Evolutionary conservation across 331 rosid species (phyloP), one percentile per base, ranked within the genome.

Genomic region (Acacia concinna): DNA sequence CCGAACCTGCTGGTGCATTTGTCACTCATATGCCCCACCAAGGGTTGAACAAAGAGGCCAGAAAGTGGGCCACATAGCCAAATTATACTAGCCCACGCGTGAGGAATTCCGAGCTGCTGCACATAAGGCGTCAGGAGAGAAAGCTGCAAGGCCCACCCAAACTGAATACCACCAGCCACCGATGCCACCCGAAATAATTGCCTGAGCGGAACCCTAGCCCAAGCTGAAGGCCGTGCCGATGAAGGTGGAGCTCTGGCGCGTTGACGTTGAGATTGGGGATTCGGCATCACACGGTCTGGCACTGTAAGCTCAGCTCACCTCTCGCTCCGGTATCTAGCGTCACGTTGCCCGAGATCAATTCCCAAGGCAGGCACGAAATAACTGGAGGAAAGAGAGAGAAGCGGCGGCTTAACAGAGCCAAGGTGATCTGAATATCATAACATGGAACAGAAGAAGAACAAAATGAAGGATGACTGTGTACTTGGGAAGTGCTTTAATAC

Each of bases 141-240:
- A 18, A 96, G 97, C 86, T 96, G 99, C 32, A 96, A 21, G 25
- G 99, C 99, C 99, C 99, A 96, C 1, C 99, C 99, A 81, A 96
- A 96, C 65, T 96, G 99, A 44, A 93, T 93, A 2, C 99, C 99
- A 5, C 94, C 76, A 1, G 98, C 97, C 8, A 96, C 96, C 0
- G 97, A 96, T 1, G 99, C 92, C 44, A 96, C 93, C 4, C 92
- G 90, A 4, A 93, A 86, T 6, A 96, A 56, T 54, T 79, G 84
- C 41, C 89, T 81, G 28, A 96, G 81, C 7, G 89, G 92, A 64
- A 86, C 79, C 46, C 87, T 81, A 2, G 83, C 69, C 67, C 74
- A 81, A 2, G 49, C 71, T 25, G 82, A n/a, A 0, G 59, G 72
- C 27, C 80, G 66, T 17, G 41, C 56, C 87, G 82, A 66, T 1